Conservation (phyloP, 495 filamentous ascomycete genomes). For the Cudoniella acicularis region DNA sequence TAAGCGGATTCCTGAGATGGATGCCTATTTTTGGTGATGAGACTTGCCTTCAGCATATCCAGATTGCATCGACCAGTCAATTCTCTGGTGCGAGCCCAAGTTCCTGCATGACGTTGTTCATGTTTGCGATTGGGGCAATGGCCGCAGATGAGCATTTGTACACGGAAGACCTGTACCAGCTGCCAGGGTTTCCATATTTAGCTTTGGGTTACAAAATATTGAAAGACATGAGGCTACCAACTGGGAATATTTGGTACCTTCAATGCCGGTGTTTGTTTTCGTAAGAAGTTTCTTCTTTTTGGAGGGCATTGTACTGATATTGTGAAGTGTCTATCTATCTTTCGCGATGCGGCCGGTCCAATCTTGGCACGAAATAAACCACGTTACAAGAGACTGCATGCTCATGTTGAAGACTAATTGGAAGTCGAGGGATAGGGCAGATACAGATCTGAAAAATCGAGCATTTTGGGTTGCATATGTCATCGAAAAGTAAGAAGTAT, state of each 20-base stretch:
- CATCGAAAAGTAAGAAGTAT: background rate
- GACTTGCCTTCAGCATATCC: background rate
- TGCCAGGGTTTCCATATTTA: background rate
- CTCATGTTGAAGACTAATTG: background rate
- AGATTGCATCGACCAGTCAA: background rate
- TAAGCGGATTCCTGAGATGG: background rate
- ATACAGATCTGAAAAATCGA: background rate
- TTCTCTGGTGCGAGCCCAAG: background rate
- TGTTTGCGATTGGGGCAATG: background rate
- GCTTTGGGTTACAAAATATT: background rate
- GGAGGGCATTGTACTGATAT: background rate
- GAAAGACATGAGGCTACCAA: background rate
- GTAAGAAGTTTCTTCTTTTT: background rate
- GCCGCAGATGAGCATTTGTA: background rate
- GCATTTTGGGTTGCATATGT: background rate
- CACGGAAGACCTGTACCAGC: background rate
- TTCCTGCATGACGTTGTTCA: background rate
- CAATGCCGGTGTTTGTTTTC: background rate
- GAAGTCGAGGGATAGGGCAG: background rate
- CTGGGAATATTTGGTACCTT: background rate
- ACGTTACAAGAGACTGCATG: background rate
- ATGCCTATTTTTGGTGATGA: background rate
- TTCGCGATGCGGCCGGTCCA: background rate
- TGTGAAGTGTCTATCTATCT: background rate
- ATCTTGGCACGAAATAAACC: background rate